phyloP scores from a whole-genome alignment of 2,329 filamentous ascomycete species.

The Alternaria conjuncta region DNA sequence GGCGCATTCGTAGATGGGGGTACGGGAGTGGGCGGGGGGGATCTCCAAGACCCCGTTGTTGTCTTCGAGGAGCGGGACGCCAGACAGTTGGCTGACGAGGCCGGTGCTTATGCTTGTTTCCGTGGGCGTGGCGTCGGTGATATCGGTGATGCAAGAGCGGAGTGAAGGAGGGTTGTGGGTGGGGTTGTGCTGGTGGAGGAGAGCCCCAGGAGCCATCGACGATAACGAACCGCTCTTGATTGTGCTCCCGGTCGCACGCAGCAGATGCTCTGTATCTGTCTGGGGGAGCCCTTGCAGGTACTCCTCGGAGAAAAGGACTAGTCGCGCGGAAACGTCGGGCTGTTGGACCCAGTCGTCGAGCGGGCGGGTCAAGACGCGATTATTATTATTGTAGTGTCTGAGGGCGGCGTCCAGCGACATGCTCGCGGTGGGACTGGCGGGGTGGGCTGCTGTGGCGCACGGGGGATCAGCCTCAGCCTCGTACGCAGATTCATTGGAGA shows the following conservation, averaged over 20 bases:
- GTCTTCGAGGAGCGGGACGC: slow-evolving; percentile 34
- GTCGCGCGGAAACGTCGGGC: slow-evolving; percentile 34
- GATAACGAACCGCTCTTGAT: slow-evolving; percentile 33
- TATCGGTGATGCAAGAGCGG: slow-evolving; percentile 29
- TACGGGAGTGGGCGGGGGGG: slow-evolving; percentile 7
- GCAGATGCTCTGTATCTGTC: slow-evolving; percentile 13
- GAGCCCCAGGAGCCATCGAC: slow-evolving; percentile 41
- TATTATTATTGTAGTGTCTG: slow-evolving; percentile 32
- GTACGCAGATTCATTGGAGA: slow-evolving; percentile 9
- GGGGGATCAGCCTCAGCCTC: slow-evolving; percentile 18
- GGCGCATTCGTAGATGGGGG: slow-evolving; percentile 37
- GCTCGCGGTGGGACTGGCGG: slow-evolving; percentile 16
- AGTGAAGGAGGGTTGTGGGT: slow-evolving; percentile 31
- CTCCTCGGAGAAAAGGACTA: slow-evolving; percentile 27
- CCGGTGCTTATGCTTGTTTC: slow-evolving; percentile 37
- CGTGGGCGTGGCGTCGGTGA: slow-evolving; percentile 30
- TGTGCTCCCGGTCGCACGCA: slow-evolving; percentile 14
- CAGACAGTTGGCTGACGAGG: slow-evolving; percentile 27
- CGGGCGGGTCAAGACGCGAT: slow-evolving; percentile 22
- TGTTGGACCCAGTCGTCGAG: slow-evolving; percentile 35
- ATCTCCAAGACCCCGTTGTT: slow-evolving; percentile 36
- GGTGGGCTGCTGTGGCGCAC: slow-evolving; percentile 22
- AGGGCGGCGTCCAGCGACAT: slow-evolving; percentile 28
- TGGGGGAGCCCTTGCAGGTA: slow-evolving; percentile 17
- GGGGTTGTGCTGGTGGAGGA: slow-evolving; percentile 36